Base-by-base conservation (phyloP, 192 early-diverging fungal species). In the Spizellomyces sp. region DNA sequence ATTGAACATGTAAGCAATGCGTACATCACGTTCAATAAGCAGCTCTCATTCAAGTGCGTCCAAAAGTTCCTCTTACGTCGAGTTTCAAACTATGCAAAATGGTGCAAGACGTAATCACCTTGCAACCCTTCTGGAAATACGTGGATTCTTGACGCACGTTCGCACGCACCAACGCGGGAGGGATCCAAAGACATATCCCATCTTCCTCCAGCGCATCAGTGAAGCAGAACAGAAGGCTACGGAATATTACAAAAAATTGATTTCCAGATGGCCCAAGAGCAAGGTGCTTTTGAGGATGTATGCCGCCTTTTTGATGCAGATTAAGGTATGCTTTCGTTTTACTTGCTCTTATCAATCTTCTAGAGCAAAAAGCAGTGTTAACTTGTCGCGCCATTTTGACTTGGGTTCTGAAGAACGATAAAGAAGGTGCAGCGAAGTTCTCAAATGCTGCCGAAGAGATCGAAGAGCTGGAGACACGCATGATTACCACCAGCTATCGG, bases 71-170 rank as follows among this genome's bases (percentile, higher is more conserved):
- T 75, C 73, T 10, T 75, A 69, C 54, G 73, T 75, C 7, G 73
- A 75, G 58, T 75, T 75, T 27, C 73, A 75, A 48, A 75, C 73
- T 3, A 75, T 75, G 73, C 66, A 67, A 44, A 75, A 67, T 54
- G 73, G 73, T 21, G 73, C 73, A 21, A 48, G 73, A 8, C 57
- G 59, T 9, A 48, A 63, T 52, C 73, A 75, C 48, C 43, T 75
- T 5, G 65, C 73, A 9, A 60, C 66, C 14, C 66, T 75, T n/a
- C 61, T 75, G 43, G 73, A 75, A 52, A 46, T 68, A 6, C 66
- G 66, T 17, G 44, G 42, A 10, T 75, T 75, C 48, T 43, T 75
- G 19, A 48, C 73, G 22, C 73, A 75, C 52, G 46, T 75, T 45
- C 73, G 73, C 42, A 36, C 19, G 14, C 48, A 41, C 15, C 66